These are phyloP conservation scores for Colletotrichum tropicicola DNA, from an alignment of 2,329 filamentous ascomycete genomes.

Conservation along the genomic window DNA sequence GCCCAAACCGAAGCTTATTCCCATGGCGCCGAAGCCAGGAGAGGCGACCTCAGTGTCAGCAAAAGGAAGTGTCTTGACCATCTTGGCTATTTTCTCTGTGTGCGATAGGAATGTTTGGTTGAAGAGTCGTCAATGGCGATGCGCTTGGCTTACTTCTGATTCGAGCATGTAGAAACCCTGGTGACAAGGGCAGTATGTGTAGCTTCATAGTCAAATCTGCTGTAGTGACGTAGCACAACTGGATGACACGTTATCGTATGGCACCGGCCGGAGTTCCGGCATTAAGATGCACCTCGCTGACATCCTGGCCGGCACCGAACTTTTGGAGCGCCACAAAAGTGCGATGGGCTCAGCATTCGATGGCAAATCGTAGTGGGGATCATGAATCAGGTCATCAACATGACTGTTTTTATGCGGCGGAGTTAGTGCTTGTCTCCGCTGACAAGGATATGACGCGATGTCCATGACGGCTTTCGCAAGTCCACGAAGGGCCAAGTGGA, in stretches of 20 bases:
- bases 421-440: background rate
- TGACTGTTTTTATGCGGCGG: background rate
- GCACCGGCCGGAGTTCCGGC: slow-evolving; percentile 1
- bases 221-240: background rate
- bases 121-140: too few relatives aligned
- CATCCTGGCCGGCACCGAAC: background rate
- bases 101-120: background rate
- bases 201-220: too few relatives aligned
- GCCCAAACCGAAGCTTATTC: slow-evolving; percentile 53
- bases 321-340: background rate
- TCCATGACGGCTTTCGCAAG: background rate
- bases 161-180: too few relatives aligned
- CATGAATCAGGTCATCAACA: background rate
- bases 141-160: too few relatives aligned
- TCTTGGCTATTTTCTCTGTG: slow-evolving; percentile 6
- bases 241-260: background rate
- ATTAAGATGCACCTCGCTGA: slow-evolving; percentile 8
- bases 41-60: slow-evolving; percentile 45
- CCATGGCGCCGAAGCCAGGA: slow-evolving; percentile 61
- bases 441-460: background rate
- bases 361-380: background rate
- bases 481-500: too few relatives aligned
- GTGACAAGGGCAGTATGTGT: too few relatives aligned
- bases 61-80: slow-evolving; percentile 53
- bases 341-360: background rate